These are phyloP conservation scores for Nothopassalora personata DNA, from an alignment of 2,329 filamentous ascomycete genomes.

Conservation along the genomic window DNA sequence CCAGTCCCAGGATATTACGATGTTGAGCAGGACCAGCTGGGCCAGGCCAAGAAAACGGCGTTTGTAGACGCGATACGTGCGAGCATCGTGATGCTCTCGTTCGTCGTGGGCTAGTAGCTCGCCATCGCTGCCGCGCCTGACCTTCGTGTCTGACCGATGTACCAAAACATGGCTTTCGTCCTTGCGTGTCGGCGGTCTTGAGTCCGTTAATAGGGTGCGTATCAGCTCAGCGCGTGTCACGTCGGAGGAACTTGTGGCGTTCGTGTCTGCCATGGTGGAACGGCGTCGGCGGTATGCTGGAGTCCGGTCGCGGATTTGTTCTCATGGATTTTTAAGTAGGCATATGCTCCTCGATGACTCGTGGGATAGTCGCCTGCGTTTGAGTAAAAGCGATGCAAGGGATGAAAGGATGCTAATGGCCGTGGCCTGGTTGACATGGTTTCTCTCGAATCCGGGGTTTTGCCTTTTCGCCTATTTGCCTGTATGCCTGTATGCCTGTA, in stretches of 20 bases:
- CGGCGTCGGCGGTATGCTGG: background rate
- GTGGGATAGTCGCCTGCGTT: too few species aligned
- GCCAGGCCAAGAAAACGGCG: conserved; percentile 81
- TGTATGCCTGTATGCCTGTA: too few species aligned
- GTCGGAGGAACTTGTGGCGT: background rate
- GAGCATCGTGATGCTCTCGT: conserved; percentile 4
- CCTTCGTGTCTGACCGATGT: background rate
- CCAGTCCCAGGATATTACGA: conserved; percentile 96
- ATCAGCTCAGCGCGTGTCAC: conserved; percentile 2
- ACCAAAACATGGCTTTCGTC: conserved; percentile 1
- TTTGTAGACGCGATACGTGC: conserved; percentile 60
- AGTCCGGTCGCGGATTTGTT: background rate
- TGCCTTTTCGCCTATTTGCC: too few species aligned
- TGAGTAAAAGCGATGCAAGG: background rate
- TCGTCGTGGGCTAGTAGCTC: conserved; percentile 6
- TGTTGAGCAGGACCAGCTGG: conserved; percentile 81
- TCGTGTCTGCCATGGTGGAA: background rate
- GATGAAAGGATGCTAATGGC: background rate
- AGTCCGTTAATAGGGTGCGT: background rate
- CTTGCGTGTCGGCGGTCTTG: background rate
- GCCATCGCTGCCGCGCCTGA: background rate
- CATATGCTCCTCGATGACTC: background rate
- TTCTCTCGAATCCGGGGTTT: too few species aligned
- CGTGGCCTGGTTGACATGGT: too few species aligned
- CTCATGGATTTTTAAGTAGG: background rate